Percentiles rank a stretch among this genome's conserved stretches.
Conservation (phyloP, 2,329 filamentous ascomycete species). For the Coniochaeta pulveracea region DNA sequence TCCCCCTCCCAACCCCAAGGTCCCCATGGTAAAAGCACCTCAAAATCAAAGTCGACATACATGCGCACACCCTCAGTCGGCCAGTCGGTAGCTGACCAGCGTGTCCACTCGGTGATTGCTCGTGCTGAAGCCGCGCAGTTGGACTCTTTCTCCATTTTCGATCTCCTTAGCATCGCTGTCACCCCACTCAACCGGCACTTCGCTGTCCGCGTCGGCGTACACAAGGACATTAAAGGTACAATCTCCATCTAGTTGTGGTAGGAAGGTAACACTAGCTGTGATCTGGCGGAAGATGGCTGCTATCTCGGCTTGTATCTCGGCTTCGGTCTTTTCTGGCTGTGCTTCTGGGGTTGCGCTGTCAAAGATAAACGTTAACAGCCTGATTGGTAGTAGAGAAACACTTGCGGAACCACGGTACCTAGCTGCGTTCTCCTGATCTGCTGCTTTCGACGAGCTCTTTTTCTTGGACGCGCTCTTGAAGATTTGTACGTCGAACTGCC, state of each 20-base stretch:
- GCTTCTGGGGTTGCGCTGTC: constrained; percentile 11
- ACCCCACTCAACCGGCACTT: constrained; percentile 96
- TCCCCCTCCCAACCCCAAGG: too few species aligned
- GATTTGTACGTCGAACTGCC: constrained; percentile 84
- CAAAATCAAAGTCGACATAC: too few species aligned
- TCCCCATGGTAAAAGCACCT: too few species aligned
- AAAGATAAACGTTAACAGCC: constrained; percentile 4
- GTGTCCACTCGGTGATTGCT: constrained; percentile 91
- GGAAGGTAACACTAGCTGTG: constrained; percentile 91
- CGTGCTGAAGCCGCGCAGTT: constrained; percentile 91
- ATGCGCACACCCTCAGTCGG: constrained; percentile 28
- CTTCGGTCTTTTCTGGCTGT: constrained; percentile 67
- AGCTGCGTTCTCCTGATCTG: constrained; percentile 60
- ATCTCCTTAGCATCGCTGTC: constrained; percentile 98
- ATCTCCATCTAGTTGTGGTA: constrained; percentile 85
- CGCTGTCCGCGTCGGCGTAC: constrained; percentile 91
- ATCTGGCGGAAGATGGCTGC: constrained; percentile 96
- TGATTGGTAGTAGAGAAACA: constrained; percentile 11
- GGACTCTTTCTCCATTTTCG: constrained; percentile 84
- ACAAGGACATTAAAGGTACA: constrained; percentile 99
- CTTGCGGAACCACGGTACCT: constrained; percentile 17
- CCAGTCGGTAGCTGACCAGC: constrained; percentile 77
- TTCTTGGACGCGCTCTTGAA: constrained; percentile 44
- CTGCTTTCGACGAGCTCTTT: constrained; percentile 33
- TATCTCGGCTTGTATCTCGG: constrained; percentile 91